Evolutionary conservation across 768 basidiomycete genomes (phyloP), one percentile per base, ranked within the genome.

Genomic region (Jaapia argillacea): DNA sequence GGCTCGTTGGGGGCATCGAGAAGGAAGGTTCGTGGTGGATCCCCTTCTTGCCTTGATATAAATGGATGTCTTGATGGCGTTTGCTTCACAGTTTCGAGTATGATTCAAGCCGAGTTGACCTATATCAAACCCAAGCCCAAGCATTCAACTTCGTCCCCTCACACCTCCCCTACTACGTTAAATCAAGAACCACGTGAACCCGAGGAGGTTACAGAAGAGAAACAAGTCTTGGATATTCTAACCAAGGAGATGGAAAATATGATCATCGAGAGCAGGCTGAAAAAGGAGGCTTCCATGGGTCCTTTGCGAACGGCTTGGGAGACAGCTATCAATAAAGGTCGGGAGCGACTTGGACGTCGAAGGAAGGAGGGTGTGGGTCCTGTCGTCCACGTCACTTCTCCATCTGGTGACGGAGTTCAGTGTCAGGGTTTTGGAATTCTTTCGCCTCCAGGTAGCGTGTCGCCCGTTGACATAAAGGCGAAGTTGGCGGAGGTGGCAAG

Each of bases 181-280:
- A 36, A 12, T 33, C 20, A 26, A 31, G 23, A 43, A 12, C 41
- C 37, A 14, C 43, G n/a, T 44, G 40, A 41, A 44, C 13, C 33
- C 18, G 33, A 16, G 4, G 37, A 38, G 28, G 28, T 10, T 33
- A 16, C 28, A 16, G 28, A 16, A 16, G 16, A 16, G 28, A 16
- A 33, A 10, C 10, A 33, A 7, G 55, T 68, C 7, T 60, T 78
- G 41, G 63, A 61, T 7, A 37, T 58, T 39, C 58, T 85, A 39
- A 56, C 67, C 38, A 46, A 57, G 13, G 81, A 82, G 59, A 79
- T 87, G 69, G 74, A 80, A 57, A 66, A 75, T 31, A 66, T 85
- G 53, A 60, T 84, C 38, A 68, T 86, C 3, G 85, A 85, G 60
- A 64, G 65, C 24, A 74, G 71, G 51, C 59, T 87, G 31, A 7